A percentile compares a stretch with the other conserved stretches of the same genome.
Conservation (phyloP, 78 protist genomes). For the Ministeria vibrans region DNA sequence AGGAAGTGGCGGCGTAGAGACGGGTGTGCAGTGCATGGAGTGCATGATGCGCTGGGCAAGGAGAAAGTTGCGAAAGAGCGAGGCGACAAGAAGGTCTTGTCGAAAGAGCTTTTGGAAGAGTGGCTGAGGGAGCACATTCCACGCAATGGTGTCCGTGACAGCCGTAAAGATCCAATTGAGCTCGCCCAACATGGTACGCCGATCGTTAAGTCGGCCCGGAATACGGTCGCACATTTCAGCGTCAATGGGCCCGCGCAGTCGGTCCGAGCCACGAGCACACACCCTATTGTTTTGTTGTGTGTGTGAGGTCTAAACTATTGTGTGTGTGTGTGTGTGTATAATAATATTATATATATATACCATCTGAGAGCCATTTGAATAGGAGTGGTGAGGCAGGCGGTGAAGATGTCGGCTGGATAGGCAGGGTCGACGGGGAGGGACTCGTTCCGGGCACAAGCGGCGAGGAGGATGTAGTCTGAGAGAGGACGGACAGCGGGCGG, state of each 20-base stretch:
- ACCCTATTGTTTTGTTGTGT: no score
- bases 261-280: no score
- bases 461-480: conserved; percentile 76
- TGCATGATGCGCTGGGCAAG: conserved; percentile 93
- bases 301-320: no score
- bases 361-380: conserved; percentile 80
- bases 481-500: no score
- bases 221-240: conserved; percentile 6
- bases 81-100: conserved; percentile 89
- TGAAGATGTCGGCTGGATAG: conserved; percentile 94
- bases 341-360: conserved; percentile 12
- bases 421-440: conserved; percentile 83
- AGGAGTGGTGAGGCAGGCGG: conserved; percentile 97
- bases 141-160: conserved; percentile 98
- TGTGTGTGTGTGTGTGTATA: no score
- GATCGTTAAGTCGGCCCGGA: conserved; percentile 70
- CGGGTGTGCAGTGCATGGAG: conserved; percentile 76
- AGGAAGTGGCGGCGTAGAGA: conserved; percentile 90
- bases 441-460: conserved; percentile 86
- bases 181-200: conserved; percentile 89
- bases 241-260: no score
- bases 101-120: conserved; percentile 87
- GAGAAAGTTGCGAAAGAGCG: conserved; percentile 91
- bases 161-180: conserved; percentile 97
- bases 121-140: conserved; percentile 76